These are phyloP conservation scores for Fusarium phyllophilum DNA, from an alignment of 2,329 filamentous ascomycete genomes.

Conservation along the genomic window DNA sequence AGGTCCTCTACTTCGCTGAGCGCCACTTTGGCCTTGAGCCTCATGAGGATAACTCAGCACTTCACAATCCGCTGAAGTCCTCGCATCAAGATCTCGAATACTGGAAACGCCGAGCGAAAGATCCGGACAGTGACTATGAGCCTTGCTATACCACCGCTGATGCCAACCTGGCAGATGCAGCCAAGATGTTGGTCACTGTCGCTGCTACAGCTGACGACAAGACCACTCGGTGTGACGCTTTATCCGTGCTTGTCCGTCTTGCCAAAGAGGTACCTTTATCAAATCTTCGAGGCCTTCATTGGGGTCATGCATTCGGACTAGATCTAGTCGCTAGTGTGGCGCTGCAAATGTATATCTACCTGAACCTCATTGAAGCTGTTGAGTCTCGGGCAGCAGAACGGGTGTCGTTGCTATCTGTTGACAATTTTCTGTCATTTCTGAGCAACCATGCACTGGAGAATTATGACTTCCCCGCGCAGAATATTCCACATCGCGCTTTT, in stretches of 20 bases:
- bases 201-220: not conserved
- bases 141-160: not conserved
- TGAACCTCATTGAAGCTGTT: slow-evolving; percentile 15
- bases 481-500: slow-evolving; percentile 8
- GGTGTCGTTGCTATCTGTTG: not conserved
- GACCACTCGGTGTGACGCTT: rapidly evolving
- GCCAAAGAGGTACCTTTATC: not conserved
- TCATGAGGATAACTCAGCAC: not conserved
- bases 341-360: not conserved
- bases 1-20: not conserved
- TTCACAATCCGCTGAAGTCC: not conserved
- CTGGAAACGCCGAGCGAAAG: not conserved
- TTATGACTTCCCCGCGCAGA: slow-evolving; percentile 7
- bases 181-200: not conserved
- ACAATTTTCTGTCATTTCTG: not conserved
- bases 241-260: not conserved
- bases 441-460: not conserved
- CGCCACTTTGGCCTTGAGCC: not conserved
- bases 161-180: not conserved
- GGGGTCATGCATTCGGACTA: slow-evolving; percentile 4
- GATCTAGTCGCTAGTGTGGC: not conserved
- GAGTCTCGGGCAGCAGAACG: not conserved
- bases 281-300: not conserved
- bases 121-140: rapidly evolving
- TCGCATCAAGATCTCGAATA: not conserved